phyloP scores from a whole-genome alignment of 108 stramenopile genomes.

The Epithemia pelagica region DNA sequence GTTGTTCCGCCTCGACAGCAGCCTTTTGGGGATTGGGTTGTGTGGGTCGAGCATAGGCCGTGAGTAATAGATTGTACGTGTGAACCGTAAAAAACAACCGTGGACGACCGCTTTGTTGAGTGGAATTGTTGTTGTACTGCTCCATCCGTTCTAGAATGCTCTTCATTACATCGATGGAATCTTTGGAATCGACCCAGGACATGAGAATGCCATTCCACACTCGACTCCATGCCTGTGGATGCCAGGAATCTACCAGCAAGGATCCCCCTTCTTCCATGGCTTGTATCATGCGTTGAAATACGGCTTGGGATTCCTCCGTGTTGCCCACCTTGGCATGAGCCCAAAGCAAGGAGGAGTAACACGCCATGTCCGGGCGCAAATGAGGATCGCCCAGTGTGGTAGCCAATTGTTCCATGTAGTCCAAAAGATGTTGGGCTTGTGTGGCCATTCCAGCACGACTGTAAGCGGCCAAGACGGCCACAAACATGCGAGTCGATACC shows the following conservation, averaged over 20 bases:
- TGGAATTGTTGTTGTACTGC: not conserved
- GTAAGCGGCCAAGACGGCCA: not conserved
- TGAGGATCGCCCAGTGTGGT: not conserved
- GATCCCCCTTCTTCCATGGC: not conserved
- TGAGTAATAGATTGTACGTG: not conserved
- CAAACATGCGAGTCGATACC: not conserved
- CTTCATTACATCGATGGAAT: not conserved
- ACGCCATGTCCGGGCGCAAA: not conserved
- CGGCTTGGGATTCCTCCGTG: not conserved
- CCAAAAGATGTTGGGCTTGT: not conserved
- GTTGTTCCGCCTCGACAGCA: not conserved
- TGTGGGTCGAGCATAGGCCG: not conserved
- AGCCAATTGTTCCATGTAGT: not conserved
- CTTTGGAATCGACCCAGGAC: not conserved
- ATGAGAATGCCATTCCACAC: not conserved
- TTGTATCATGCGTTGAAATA: not conserved
- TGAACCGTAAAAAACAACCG: not conserved
- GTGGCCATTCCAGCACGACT: not conserved
- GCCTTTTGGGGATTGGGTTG: not conserved
- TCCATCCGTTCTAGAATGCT: not conserved
- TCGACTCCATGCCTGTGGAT: not conserved
- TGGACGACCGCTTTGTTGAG: not conserved
- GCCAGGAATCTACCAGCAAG: too few relatives aligned
- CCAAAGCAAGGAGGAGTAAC: not conserved
- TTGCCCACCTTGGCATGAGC: not conserved